Percentiles rank a stretch among this genome's conserved stretches.
Evolutionary conservation across 1,139 yeast genomes (phyloP).

Genomic region (Candida pseudoviswanathii): DNA sequence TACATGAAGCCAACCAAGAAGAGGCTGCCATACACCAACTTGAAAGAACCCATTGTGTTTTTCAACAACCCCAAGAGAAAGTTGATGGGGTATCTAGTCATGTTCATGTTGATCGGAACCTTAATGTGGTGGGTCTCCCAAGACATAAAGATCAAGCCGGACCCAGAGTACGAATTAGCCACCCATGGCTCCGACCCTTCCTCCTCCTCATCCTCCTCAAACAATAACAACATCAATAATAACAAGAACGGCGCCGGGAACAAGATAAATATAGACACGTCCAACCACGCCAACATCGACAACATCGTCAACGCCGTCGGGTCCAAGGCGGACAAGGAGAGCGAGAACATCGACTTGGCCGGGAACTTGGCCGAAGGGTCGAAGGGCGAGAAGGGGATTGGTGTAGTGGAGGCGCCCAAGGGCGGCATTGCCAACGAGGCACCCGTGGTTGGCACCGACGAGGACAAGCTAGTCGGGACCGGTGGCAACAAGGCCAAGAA

Average conservation of each 20-base stretch:
- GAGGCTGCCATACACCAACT: constrained; percentile 36
- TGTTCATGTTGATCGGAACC: constrained; percentile 39
- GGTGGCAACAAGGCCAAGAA: constrained; percentile 13
- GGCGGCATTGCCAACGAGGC: constrained; percentile 55
- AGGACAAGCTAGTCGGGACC: constrained; percentile 31
- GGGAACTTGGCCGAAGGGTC: constrained; percentile 44
- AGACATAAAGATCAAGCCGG: constrained; percentile 34
- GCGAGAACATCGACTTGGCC: constrained; percentile 35
- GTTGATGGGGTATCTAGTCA: constrained; percentile 39
- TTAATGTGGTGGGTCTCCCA: constrained; percentile 42
- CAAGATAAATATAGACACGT: constrained; percentile 2
- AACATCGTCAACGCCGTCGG: constrained; percentile 17
- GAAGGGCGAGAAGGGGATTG: constrained; percentile 46
- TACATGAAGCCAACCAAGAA: constrained; percentile 48
- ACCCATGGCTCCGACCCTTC: constrained; percentile 12
- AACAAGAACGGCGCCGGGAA: not conserved
- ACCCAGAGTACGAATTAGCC: constrained; percentile 33
- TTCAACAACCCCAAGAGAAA: constrained; percentile 43
- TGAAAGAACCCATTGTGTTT: constrained; percentile 30
- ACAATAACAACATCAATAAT: not conserved
- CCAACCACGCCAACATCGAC: constrained; percentile 16
- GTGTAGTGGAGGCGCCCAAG: constrained; percentile 51
- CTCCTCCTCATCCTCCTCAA: not conserved
- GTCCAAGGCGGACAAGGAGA: constrained; percentile 15
- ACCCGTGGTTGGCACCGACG: constrained; percentile 47